Evolutionary conservation across 257 asterid genomes (phyloP).

Genomic region (Solanum pinnatisectum): DNA sequence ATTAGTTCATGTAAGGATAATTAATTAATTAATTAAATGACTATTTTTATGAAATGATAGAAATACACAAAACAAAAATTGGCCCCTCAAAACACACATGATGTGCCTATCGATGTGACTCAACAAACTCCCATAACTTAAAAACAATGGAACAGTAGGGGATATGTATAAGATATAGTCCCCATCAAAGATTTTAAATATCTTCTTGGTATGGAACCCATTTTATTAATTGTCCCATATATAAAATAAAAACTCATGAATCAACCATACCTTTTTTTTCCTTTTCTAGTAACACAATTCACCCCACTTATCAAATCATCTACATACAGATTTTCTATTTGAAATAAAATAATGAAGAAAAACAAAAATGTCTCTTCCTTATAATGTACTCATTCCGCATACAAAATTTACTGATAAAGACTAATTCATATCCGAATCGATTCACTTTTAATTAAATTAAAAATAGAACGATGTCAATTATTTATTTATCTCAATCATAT

Average conservation of each 20-base stretch:
- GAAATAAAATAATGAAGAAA: not conserved
- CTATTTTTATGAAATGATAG: not conserved
- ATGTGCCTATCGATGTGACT: not conserved
- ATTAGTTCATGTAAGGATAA: not conserved
- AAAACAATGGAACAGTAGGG: not conserved
- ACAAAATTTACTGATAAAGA: not conserved
- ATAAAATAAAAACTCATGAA: not conserved
- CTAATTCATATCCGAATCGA: not conserved
- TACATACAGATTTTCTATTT: not conserved
- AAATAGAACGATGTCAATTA: accelerated
- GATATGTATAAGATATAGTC: not conserved
- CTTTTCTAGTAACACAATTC: not conserved
- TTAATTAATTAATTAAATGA: not conserved
- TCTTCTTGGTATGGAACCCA: slow-evolving; percentile 7
- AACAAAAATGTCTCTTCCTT: not conserved
- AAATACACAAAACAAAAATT: not conserved
- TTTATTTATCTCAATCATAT: not conserved
- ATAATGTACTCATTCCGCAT: not conserved
- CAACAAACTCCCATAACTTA: not conserved
- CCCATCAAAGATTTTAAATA: not conserved
- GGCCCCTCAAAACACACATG: not conserved
- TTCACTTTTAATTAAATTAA: not conserved
- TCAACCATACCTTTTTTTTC: not conserved
- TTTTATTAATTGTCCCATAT: slow-evolving; percentile 3
- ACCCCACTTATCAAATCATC: not conserved